Evolutionary conservation across 768 basidiomycete genomes (phyloP).

Genomic region (Rhizopogon rudus): DNA sequence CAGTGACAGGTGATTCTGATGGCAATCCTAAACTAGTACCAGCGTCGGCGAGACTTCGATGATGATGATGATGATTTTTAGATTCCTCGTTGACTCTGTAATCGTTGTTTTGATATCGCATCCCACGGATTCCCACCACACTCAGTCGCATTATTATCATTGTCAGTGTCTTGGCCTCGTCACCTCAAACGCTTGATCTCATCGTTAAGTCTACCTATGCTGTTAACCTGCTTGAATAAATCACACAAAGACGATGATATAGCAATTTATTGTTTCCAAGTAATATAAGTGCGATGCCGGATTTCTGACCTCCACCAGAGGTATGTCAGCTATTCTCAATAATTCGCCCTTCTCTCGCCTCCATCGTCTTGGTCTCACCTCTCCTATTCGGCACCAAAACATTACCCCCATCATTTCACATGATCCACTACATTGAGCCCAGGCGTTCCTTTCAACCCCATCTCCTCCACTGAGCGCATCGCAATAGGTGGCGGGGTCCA

Average conservation of each 20-base stretch:
- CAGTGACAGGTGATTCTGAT: constrained; percentile 3
- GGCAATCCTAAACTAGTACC: constrained; percentile 36
- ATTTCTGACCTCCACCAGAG: not conserved
- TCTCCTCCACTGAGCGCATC: constrained; percentile 42
- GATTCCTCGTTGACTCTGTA: not conserved
- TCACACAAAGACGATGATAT: too few relatives aligned
- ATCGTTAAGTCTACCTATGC: too few relatives aligned
- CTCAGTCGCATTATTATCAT: too few relatives aligned
- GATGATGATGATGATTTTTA: constrained; percentile 63
- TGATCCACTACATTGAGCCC: constrained; percentile 1
- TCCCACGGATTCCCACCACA: not conserved
- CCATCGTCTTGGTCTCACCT: not conserved
- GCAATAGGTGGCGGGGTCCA: constrained; percentile 28
- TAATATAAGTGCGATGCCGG: not conserved
- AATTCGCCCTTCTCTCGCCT: not conserved
- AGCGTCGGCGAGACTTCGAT: constrained; percentile 61
- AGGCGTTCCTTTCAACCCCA: constrained; percentile 36
- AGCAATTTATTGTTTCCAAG: too few relatives aligned
- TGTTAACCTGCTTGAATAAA: not conserved
- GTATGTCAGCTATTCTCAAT: not conserved
- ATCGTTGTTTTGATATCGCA: not conserved
- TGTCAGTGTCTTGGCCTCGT: not conserved
- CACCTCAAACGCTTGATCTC: not conserved
- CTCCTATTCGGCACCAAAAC: too few relatives aligned
- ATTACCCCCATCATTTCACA: not conserved